Base-by-base conservation (phyloP, 2,329 filamentous ascomycete genomes). In the Epichloe festucae region DNA sequence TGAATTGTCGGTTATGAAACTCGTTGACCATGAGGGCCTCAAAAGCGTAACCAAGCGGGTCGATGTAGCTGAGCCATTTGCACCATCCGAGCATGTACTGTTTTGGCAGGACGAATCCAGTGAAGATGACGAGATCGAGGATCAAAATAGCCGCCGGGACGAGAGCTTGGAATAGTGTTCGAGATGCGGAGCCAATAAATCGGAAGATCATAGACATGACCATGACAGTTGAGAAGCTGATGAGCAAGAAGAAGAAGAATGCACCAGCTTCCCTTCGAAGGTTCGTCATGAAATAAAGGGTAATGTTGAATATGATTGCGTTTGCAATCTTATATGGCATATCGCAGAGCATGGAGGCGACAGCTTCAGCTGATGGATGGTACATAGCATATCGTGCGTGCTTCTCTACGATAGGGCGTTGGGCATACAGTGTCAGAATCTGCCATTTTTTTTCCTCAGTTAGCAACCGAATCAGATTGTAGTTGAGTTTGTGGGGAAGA, bases 381-480 rank as follows among this genome's bases (percentile, higher is more conserved):
- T 95, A 95, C 17, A 95, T 75, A 17, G 89, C 89, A 64, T 95
- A 95, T 53, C 85, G 81, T 52, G 77, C 72, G 60, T 96, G 90
- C 65, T 95, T 95, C 64, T 95, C 89, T 54, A 96, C 88, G 60
- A 95, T 95, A 1, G 87, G 85, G 39, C 90, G 84, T 77, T 95
- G 89, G 2, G 87, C 80, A 63, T 93, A 96, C 4, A 95, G 76
- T 0, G 87, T 89, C 36, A 93, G 68, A 63, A 95, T 93, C 74
- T 84, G 54, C 0, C 7, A 43, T 43, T 17, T 43, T 17, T 6
- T 12, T 21, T 17, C 2, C 19, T 39, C 34, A 8, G 19, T 38
- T 0, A 15, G 41, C 41, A 47, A 27, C 14, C 23, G 31, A 19
- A 31, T 23, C 6, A 15, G 12, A 23, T 3, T 48, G 8, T 42